These are phyloP conservation scores for Coprinopsis cinerea DNA, from an alignment of 768 basidiomycete genomes.

Conservation along the genomic window DNA sequence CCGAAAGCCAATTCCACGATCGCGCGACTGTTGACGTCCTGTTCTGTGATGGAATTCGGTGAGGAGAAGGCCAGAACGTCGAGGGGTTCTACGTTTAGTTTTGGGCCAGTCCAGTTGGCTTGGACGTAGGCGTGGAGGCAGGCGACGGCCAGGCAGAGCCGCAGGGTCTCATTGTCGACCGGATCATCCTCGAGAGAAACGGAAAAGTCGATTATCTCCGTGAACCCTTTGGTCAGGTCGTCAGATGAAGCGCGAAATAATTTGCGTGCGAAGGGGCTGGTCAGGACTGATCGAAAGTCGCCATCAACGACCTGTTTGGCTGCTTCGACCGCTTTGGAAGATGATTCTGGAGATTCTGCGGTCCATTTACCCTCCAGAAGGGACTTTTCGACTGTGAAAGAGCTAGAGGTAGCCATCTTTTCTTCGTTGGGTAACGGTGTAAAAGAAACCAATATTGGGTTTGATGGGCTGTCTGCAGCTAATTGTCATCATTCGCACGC, in stretches of 20 bases:
- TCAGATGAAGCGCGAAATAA: slow-evolving; percentile 29
- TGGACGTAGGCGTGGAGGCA: slow-evolving; percentile 89
- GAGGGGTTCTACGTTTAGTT: slow-evolving; percentile 53
- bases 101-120: slow-evolving; percentile 94
- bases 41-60: slow-evolving; percentile 30
- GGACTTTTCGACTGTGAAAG: slow-evolving; percentile 41
- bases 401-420: slow-evolving; percentile 5
- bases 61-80: slow-evolving; percentile 30
- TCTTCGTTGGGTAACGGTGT: background rate
- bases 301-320: slow-evolving; percentile 56
- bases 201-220: slow-evolving; percentile 30
- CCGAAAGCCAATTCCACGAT: slow-evolving; percentile 72
- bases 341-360: slow-evolving; percentile 16
- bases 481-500: slow-evolving; percentile 2
- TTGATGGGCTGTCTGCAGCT: background rate
- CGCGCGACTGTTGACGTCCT: slow-evolving; percentile 57
- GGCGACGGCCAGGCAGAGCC: slow-evolving; percentile 65
- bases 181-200: slow-evolving; percentile 21
- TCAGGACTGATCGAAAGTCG: slow-evolving; percentile 48
- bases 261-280: slow-evolving; percentile 36
- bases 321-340: slow-evolving; percentile 25
- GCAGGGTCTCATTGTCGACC: slow-evolving; percentile 45
- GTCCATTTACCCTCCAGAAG: slow-evolving; percentile 50
- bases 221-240: slow-evolving; percentile 26
- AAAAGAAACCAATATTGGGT: background rate